phyloP scores from a whole-genome alignment of 305 asterid species.

The Caryopteris hybrid region DNA sequence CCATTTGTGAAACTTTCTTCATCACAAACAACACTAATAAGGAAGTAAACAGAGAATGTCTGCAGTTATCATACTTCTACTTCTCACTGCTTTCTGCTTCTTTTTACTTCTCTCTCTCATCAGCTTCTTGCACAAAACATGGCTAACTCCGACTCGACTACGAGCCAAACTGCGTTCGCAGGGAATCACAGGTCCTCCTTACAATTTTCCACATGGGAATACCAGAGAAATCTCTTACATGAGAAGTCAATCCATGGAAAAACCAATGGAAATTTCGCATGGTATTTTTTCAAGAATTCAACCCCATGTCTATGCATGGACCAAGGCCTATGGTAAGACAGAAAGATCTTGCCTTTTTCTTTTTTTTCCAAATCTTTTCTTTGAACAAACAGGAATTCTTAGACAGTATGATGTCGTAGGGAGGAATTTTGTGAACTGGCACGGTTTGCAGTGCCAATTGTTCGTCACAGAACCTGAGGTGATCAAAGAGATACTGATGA shows the following conservation, averaged over 20 bases:
- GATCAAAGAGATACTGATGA: slow-evolving; percentile 49
- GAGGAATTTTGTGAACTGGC: slow-evolving; percentile 43
- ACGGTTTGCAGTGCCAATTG: slow-evolving; percentile 48
- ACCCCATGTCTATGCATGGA: slow-evolving; percentile 62
- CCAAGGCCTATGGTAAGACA: slow-evolving; percentile 42
- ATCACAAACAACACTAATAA: too few species aligned
- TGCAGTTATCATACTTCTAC: neutral
- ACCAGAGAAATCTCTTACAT: slow-evolving; percentile 44
- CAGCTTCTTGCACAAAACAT: slow-evolving; percentile 34
- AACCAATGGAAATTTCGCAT: slow-evolving; percentile 45
- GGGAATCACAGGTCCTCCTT: slow-evolving; percentile 54
- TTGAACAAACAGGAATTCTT: neutral
- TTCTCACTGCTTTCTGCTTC: slow-evolving; percentile 18
- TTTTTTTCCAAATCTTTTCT: neutral
- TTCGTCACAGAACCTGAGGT: slow-evolving; percentile 49
- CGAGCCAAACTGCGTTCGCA: slow-evolving; percentile 38
- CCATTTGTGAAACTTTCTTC: too few species aligned
- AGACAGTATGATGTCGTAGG: slow-evolving; percentile 20
- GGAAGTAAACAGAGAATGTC: too few species aligned
- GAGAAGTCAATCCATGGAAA: slow-evolving; percentile 42
- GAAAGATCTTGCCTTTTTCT: too few species aligned
- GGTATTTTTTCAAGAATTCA: slow-evolving; percentile 47
- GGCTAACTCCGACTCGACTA: slow-evolving; percentile 40
- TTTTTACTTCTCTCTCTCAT: slow-evolving; percentile 25
- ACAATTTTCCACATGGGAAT: slow-evolving; percentile 59